Base-by-base conservation (phyloP, 305 asterid species). In the Withania somnifera region DNA sequence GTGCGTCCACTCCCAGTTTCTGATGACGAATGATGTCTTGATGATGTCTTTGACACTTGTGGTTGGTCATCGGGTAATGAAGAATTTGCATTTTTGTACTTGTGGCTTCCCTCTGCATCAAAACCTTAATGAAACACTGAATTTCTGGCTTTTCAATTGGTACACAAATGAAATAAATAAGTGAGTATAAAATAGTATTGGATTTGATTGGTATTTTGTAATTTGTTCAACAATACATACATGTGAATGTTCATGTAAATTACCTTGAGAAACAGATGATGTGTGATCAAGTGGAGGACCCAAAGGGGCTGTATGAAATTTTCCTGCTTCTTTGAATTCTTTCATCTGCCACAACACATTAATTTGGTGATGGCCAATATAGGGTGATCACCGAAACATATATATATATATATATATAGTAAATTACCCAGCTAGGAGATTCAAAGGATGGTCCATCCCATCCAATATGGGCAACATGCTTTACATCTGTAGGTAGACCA, bases 401-500 rank as follows among this genome's bases (percentile, higher is more conserved):
- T n/a, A n/a, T n/a, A n/a, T n/a, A n/a, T n/a, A n/a, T n/a, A n/a
- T n/a, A n/a, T 14, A 28, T 11, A 8, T 7, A 64, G 2, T 9
- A 5, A 7, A 73, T 50, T 82, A 82, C 84, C 84, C 82, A 82
- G 77, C 76, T 45, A 17, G 84, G 84, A 28, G 45, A 11, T 24
- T 76, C 80, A 45, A 42, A 26, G 14, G 79, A 84, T 7, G 90
- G 85, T 82, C 94, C 94, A 78, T 91, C 94, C 78, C 84, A 77
- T 76, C 94, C 94, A 45, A 91, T 89, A 85, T 91, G 94, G 7
- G 90, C 84, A 1, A 91, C 91, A 73, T 91, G 94, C 83, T 89
- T 89, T 84, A 91, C 94, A 60, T 91, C 94, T 0, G 94, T 91
- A 40, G 94, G 94, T 9, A 84, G 79, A 69, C 94, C 94, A 71